Percentiles rank a stretch among this genome's conserved stretches.
Conservation (phyloP, 1,139 yeast genomes). For the Suhomyces maxii region DNA sequence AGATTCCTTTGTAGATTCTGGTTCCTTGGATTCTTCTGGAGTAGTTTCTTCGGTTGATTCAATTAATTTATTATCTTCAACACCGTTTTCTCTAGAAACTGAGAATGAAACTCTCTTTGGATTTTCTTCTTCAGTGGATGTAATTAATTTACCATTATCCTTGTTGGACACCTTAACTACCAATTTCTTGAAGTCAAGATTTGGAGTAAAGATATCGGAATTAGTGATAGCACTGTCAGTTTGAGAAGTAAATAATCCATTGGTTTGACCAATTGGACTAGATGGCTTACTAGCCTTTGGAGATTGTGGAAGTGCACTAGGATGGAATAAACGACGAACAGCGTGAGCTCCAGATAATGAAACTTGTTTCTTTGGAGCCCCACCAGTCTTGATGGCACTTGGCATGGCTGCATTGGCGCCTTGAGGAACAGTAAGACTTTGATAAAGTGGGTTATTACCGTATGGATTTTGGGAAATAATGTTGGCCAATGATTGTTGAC, state of each 20-base stretch:
- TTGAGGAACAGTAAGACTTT: conserved; percentile 28
- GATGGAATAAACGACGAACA: conserved; percentile 7
- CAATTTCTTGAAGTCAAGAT: conserved; percentile 55
- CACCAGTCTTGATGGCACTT: conserved; percentile 4
- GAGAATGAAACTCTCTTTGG: conserved; percentile 10
- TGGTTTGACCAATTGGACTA: conserved; percentile 6
- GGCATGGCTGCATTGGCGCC: conserved; percentile 1
- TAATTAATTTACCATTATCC: conserved; percentile 13
- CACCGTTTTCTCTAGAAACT: conserved; percentile 1
- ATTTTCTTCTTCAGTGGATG: conserved; percentile 6
- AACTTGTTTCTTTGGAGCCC: conserved; percentile 7
- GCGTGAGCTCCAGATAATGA: conserved; percentile 4
- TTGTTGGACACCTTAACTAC: conserved; percentile 49
- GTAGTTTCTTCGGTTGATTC: neutral
- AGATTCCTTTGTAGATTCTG: neutral
- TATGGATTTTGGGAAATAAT: conserved; percentile 67
- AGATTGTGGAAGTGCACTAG: conserved; percentile 5
- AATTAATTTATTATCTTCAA: neutral
- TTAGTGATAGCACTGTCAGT: conserved; percentile 69
- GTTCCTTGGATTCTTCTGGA: neutral
- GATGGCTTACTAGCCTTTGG: neutral
- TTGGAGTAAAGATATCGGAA: conserved; percentile 73
- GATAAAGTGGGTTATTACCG: conserved; percentile 67
- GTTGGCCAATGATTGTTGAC: conserved; percentile 37
- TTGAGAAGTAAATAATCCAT: conserved; percentile 24